Evolutionary conservation across 345 rosid genomes (phyloP).

Genomic region (Citrus hindsii): DNA sequence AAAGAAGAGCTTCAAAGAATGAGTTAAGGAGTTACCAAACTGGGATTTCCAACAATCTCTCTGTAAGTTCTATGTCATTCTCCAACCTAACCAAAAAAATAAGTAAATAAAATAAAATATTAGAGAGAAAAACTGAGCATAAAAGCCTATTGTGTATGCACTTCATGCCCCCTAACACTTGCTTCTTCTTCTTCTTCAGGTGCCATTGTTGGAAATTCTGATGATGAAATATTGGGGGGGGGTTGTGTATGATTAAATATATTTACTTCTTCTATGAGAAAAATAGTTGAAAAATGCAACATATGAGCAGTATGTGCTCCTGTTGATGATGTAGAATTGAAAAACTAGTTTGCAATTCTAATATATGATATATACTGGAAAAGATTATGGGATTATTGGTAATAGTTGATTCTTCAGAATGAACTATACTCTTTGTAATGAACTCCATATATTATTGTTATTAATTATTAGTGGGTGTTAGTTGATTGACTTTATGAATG

Average conservation of each 20-base stretch:
- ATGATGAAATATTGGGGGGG: neutral
- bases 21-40: neutral
- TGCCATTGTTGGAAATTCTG: neutral
- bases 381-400: no score
- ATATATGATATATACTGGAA: no score
- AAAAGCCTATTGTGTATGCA: neutral
- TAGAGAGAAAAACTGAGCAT: neutral
- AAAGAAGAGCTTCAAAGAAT: constrained; percentile 24
- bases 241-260: neutral
- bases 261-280: neutral
- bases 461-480: no score
- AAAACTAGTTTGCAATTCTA: no score
- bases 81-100: neutral
- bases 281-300: neutral
- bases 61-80: neutral
- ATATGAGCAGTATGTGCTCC: neutral
- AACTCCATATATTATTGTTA: neutral
- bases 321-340: neutral
- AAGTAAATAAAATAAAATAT: no score
- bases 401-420: no score
- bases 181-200: constrained; percentile 7
- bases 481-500: no score
- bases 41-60: neutral
- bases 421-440: neutral
- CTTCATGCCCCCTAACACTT: neutral